Conservation (phyloP, 164 flowering plant genomes). For the Magnolia sinica region DNA sequence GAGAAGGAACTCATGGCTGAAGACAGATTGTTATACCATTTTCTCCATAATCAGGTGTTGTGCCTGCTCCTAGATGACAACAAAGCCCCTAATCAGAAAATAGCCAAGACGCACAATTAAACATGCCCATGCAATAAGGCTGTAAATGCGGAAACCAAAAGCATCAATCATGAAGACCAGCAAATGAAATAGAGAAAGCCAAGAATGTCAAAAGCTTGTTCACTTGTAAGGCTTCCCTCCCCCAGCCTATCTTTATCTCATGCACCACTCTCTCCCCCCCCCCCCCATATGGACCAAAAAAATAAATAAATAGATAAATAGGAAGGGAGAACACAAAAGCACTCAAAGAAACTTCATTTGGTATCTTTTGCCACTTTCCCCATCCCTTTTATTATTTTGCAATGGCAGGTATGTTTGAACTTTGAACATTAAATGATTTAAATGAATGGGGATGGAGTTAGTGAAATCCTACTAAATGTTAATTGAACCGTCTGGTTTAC, state of each 20-base stretch:
- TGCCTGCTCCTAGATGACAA: neutral
- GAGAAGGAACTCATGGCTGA: neutral
- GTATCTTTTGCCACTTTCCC: no score
- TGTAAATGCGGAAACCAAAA: neutral
- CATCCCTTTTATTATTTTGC: no score
- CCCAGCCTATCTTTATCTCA: neutral
- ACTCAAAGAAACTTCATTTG: neutral
- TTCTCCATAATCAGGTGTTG: neutral
- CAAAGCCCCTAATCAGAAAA: neutral
- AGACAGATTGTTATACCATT: neutral
- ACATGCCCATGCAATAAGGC: neutral
- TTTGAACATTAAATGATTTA: no score
- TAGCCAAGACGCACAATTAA: neutral
- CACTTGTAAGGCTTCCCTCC: neutral
- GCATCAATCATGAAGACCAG: neutral
- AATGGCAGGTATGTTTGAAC: no score
- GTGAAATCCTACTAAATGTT: no score
- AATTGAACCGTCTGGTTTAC: no score
- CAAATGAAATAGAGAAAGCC: neutral
- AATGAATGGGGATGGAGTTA: no score
- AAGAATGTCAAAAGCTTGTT: neutral
- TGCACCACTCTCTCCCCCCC: neutral
- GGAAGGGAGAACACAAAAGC: neutral
- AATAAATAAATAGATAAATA: no score
- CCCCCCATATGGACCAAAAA: neutral